Evolutionary conservation across 1,139 yeast species (phyloP), one percentile per base, ranked within the genome.

Genomic region (Yamadazyma triangularis): DNA sequence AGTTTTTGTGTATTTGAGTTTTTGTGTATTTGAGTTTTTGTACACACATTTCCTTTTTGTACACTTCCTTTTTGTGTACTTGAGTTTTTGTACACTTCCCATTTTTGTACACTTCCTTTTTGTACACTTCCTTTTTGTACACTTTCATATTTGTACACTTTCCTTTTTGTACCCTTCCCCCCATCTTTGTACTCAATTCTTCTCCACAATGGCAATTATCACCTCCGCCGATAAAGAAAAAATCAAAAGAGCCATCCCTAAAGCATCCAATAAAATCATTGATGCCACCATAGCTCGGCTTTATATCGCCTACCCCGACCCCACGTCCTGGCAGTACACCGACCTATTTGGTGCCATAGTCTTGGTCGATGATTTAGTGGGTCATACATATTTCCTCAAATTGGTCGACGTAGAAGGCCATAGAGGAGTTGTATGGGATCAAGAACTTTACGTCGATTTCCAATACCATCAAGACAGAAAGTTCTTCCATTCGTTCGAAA

Each of bases 371-470:
- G 98, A 91, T 58, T 61, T 84, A 14, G 96, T 91, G 7, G 97
- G 98, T 3, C 91, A 89, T 57, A 87, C 96, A 0, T 89, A 84
- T 53, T 91, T 88, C 55, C 67, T 91, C 31, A 91, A 91, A 53
- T 54, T 91, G 35, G 94, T 91, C 8, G 98, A 91, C 50, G 77
- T 91, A 25, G 54, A 67, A 25, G 95, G 95, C 8, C 75, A 77
- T 40, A 66, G 85, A 25, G 97, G 97, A 13, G 95, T 91, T 1
- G 44, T 91, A 1, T 91, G 98, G 98, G 98, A 91, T 56, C 98
- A 91, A 56, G 98, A 91, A 55, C 59, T 91, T 29, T 91, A 86
- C 51, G 80, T 87, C 8, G 83, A 85, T 47, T 88, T 91, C 53
- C 82, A 80, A 42, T 91, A 91, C 58, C 76, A 84, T 52, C 97